Base-by-base conservation (phyloP, 2,329 filamentous ascomycete genomes). In the Didymella glomerata region DNA sequence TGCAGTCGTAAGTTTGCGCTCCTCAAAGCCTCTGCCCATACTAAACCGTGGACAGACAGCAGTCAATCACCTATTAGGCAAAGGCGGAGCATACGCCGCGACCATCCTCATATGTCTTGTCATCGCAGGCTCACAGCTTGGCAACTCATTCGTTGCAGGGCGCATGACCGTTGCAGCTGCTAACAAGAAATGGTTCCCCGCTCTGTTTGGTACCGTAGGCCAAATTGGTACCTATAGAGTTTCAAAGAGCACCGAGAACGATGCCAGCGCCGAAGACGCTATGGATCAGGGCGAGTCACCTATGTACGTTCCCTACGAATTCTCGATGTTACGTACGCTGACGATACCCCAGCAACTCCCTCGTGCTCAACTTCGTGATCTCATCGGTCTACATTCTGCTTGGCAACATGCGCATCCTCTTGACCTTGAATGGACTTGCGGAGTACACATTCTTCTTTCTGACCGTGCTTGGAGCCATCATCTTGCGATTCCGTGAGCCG, bases 401-500 rank as follows among this genome's bases (percentile, higher is more conserved):
- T 0, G 86, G 86, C 7, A 86, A 83, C 69, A 89, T 89, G 79
- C 83, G 86, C 18, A 84, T 85, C 1, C 80, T 89, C 0, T 73
- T 89, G 10, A 88, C 86, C 0, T 84, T 77, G 36, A 77, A 77
- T 27, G 75, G 75, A 1, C 66, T 77, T 8, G 73, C 70, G 1
- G 75, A 77, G 47, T 88, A 86, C 63, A 83, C 85, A 0, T 89
- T 89, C 75, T 89, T 88, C 79, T 88, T 88, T 71, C 77, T 89
- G 11, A 86, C 86, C 0, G 86, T 88, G 0, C 68, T 88, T 0
- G 87, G 86, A 0, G 85, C 84, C 1, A 80, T 88, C 6, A 76
- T 88, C 8, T 70, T 89, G 45, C 81, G 87, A 2, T 82, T 81
- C 59, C 80, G 83, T 0, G 85, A 88, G 69, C 86, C 86, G 0